phyloP scores from a whole-genome alignment of 352 stramenopile species.

The Phytophthora cryptogea region DNA sequence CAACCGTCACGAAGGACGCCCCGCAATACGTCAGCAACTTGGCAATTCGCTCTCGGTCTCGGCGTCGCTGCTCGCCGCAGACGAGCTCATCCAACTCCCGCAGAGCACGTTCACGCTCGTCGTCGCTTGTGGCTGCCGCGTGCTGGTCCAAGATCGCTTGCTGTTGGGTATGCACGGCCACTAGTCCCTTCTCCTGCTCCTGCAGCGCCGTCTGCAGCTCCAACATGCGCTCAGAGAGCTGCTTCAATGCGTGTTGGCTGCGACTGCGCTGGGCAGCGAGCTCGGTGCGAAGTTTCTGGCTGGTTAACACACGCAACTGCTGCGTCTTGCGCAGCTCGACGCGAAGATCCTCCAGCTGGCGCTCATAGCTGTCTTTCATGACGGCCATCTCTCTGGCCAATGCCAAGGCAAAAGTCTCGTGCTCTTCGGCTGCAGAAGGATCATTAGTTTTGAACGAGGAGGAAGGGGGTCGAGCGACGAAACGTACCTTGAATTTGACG shows the following conservation, averaged over 20 bases:
- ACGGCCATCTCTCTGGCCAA: slow-evolving; percentile 67
- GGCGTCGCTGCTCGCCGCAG: slow-evolving; percentile 37
- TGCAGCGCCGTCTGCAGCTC: slow-evolving; percentile 44
- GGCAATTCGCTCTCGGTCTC: slow-evolving; percentile 39
- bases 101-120: slow-evolving; percentile 26
- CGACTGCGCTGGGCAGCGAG: slow-evolving; percentile 54
- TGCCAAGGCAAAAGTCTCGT: slow-evolving; percentile 75
- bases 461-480: not conserved
- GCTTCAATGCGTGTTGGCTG: slow-evolving; percentile 42
- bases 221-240: slow-evolving; percentile 48
- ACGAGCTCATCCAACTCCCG: slow-evolving; percentile 31
- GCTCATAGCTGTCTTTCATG: slow-evolving; percentile 74
- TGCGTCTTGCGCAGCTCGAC: slow-evolving; percentile 54
- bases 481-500: slow-evolving; percentile 28
- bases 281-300: slow-evolving; percentile 52
- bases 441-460: not conserved
- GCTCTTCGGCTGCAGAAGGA: slow-evolving; percentile 55
- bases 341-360: slow-evolving; percentile 66
- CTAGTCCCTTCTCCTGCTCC: slow-evolving; percentile 33
- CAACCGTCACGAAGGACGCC: slow-evolving; percentile 64
- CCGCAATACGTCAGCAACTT: slow-evolving; percentile 68
- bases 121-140: slow-evolving; percentile 25
- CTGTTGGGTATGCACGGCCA: slow-evolving; percentile 35
- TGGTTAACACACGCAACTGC: slow-evolving; percentile 45
- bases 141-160: slow-evolving; percentile 47